phyloP scores from a whole-genome alignment of 495 filamentous ascomycete genomes.

The Daldinia vernicosa region DNA sequence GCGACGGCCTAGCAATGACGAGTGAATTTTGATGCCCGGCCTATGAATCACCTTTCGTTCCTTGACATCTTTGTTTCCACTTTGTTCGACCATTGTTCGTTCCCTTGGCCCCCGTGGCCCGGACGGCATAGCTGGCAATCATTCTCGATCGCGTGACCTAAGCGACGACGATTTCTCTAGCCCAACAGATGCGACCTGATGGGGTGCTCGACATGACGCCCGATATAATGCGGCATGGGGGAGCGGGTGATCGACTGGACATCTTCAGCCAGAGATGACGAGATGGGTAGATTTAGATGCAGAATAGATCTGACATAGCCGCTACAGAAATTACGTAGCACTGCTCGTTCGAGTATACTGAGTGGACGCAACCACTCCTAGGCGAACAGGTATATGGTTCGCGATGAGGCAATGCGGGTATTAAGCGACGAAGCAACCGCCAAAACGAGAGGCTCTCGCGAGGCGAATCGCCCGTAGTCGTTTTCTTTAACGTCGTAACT shows the following conservation, averaged over 20 bases:
- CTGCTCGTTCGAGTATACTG: conserved; percentile 1
- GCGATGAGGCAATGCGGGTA: conserved; percentile 38
- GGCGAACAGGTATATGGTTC: conserved; percentile 4
- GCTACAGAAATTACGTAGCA: conserved; percentile 9
- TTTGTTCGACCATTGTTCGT: conserved; percentile 39
- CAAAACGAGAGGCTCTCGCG: conserved; percentile 44
- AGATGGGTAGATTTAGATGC: conserved; percentile 21
- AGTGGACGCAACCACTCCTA: conserved; percentile 20
- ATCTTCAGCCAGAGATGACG: conserved; percentile 30
- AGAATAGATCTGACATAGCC: conserved; percentile 23
- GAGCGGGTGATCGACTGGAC: conserved; percentile 38
- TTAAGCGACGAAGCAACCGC: conserved; percentile 12
- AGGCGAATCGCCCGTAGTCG: conserved; percentile 42
- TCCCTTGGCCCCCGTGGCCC: conserved; percentile 22
- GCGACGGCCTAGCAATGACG: conserved; percentile 7
- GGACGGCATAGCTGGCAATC: conserved; percentile 14
- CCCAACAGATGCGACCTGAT: conserved; percentile 42
- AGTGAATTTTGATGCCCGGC: conserved; percentile 4
- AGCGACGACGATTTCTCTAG: conserved; percentile 26
- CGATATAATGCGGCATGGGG: conserved; percentile 22
- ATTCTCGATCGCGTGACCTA: conserved; percentile 20
- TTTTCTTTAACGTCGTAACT: conserved; percentile 16
- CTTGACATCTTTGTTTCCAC: conserved; percentile 43
- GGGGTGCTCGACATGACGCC: conserved; percentile 22
- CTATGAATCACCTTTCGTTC: conserved; percentile 28